Base-by-base conservation (phyloP, 106 monocot genomes). In the Agapanthus africanus region DNA sequence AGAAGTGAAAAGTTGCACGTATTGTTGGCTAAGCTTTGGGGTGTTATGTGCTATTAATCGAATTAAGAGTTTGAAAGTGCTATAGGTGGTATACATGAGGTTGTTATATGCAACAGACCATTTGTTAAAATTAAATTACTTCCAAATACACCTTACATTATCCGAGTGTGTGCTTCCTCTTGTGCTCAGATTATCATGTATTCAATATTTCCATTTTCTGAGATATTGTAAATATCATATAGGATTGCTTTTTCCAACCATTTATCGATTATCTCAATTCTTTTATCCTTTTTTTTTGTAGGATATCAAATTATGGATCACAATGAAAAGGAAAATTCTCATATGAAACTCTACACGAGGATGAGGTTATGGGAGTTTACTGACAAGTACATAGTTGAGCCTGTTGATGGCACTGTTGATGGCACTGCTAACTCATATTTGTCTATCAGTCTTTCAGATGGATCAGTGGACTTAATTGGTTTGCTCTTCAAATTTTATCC, bases 341-440 rank as follows among this genome's bases (percentile, higher is more conserved):
- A 61, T 61, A 79, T 69, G 13, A 95, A 84, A 67, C 79, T 91
- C 33, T 70, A 80, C 49, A 79, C 75, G 18, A 71, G 80, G 60
- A 67, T 95, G 67, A 75, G 95, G 44, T 57, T 91, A 13, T 95
- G 95, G 91, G 88, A 95, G 74, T 91, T 82, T 41, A 67, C 85
- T 26, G 88, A 91, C 46, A 76, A 79, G 37, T 95, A 95, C 59
- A 41, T 95, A 44, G 64, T 95, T 62, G 91, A 95, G 67, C 85
- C 91, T 3, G 63, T 86, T 31, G 88, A 88, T 77, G 74, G 75
- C 23, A 59, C 49, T 44, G 65, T 74, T 54, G 80, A 91, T 63
- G n/a, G n/a, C n/a, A n/a, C n/a, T n/a, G n/a, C n/a, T n/a, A n/a
- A n/a, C n/a, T 76, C 77, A 27, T 88, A 63, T 81, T 57, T 95